Conservation (phyloP, 257 asterid species). For the Nicotiana obtusifolia region DNA sequence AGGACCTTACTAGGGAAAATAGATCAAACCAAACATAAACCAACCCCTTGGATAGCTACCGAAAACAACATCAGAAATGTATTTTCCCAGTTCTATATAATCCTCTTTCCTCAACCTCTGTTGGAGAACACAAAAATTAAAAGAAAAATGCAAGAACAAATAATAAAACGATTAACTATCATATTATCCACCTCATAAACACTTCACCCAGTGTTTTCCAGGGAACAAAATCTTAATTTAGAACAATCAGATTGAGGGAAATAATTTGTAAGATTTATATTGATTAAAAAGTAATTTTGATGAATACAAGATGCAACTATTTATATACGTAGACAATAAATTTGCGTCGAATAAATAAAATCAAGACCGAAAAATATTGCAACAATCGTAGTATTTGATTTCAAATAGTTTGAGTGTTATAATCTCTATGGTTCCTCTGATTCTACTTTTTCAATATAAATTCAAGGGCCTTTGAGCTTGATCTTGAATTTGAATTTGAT, state of each 20-base stretch:
- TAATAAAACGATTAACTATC: background rate
- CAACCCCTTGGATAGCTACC: background rate
- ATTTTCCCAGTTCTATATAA: background rate
- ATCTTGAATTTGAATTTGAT: too few relatives aligned
- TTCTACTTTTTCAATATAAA: too few relatives aligned
- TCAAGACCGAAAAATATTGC: too few relatives aligned
- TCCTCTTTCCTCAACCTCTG: background rate
- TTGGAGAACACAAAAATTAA: background rate
- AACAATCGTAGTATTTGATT: too few relatives aligned
- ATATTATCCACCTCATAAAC: background rate
- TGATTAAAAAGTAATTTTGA: too few relatives aligned
- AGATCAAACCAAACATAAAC: background rate
- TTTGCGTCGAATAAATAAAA: too few relatives aligned
- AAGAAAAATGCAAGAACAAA: background rate
- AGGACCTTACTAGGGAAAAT: background rate
- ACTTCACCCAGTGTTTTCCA: background rate
- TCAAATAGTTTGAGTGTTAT: too few relatives aligned
- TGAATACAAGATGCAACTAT: background rate
- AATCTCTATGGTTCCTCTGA: too few relatives aligned
- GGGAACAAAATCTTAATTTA: background rate
- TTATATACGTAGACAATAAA: too few relatives aligned
- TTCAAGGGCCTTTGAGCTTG: too few relatives aligned
- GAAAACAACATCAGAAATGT: background rate
- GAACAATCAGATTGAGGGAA: background rate
- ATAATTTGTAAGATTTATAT: too few relatives aligned